These are phyloP conservation scores for Carallia pectinifolia DNA, from an alignment of 345 rosid genomes.

Conservation along the genomic window DNA sequence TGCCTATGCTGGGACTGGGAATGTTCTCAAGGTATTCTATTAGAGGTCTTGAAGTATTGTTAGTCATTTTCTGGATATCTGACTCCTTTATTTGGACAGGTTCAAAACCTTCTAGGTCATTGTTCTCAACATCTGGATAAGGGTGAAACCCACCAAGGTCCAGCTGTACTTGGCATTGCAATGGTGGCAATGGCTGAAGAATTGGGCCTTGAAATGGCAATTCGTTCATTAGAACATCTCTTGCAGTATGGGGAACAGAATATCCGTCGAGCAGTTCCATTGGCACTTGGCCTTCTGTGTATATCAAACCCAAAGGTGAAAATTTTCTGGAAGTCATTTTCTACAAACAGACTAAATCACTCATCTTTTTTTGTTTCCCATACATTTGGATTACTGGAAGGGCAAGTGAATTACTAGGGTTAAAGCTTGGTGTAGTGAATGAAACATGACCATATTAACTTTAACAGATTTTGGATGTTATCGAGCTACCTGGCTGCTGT, in stretches of 20 bases:
- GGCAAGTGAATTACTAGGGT: too few relatives aligned
- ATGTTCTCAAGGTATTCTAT: slow-evolving; percentile 81
- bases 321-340: background rate
- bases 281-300: slow-evolving; percentile 97
- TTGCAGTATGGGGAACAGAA: slow-evolving; percentile 92
- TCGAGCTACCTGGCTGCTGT: too few relatives aligned
- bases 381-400: too few relatives aligned
- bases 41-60: background rate
- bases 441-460: too few relatives aligned
- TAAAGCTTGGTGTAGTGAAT: too few relatives aligned
- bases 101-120: slow-evolving; percentile 83
- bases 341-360: too few relatives aligned
- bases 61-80: background rate
- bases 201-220: slow-evolving; percentile 93
- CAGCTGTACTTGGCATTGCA: slow-evolving; percentile 97
- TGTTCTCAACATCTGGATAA: slow-evolving; percentile 90
- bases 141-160: slow-evolving; percentile 86
- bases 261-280: slow-evolving; percentile 84
- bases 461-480: too few relatives aligned
- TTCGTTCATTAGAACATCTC: slow-evolving; percentile 89
- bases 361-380: too few relatives aligned
- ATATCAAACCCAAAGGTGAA: slow-evolving; percentile 90
- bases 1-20: slow-evolving; percentile 98
- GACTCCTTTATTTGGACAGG: slow-evolving; percentile 36
- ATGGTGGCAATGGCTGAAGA: slow-evolving; percentile 99